Conservation (phyloP, 257 asterid species). For the Craterostigma plantagineum region DNA sequence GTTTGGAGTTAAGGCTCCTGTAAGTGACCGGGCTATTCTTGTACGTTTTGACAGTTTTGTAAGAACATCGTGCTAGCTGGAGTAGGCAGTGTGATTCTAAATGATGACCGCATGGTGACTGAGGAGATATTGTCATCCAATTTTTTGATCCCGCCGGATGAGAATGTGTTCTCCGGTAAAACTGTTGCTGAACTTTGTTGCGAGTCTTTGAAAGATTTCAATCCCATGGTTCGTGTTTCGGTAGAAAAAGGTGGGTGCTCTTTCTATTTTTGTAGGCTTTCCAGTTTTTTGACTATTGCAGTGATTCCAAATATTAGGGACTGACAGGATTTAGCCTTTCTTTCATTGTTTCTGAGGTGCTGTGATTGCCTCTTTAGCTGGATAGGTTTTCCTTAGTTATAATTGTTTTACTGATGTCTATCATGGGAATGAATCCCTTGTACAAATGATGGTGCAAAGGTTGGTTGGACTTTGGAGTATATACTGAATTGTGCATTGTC, state of each 20-base stretch:
- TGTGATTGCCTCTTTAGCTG: too few relatives aligned
- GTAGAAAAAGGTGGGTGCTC: conserved; percentile 48
- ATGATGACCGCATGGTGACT: conserved; percentile 55
- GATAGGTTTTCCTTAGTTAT: neutral
- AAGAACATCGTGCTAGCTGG: conserved; percentile 95
- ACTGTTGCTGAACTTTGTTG: conserved; percentile 80
- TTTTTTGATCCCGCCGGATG: conserved; percentile 51
- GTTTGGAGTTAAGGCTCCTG: neutral
- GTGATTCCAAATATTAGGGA: too few relatives aligned
- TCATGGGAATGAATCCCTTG: too few relatives aligned
- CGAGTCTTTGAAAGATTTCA: conserved; percentile 83
- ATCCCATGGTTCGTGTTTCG: conserved; percentile 92
- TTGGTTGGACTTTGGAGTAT: too few relatives aligned
- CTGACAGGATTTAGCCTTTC: too few relatives aligned
- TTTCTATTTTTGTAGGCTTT: neutral
- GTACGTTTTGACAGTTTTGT: conserved; percentile 45
- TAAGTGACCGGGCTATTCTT: conserved; percentile 2
- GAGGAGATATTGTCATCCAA: conserved; percentile 63
- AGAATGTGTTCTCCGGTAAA: conserved; percentile 28
- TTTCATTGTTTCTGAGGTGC: neutral
- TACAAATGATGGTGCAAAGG: too few relatives aligned
- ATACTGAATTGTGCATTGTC: too few relatives aligned
- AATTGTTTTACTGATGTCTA: neutral
- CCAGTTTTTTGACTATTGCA: neutral
- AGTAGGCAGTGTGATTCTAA: conserved; percentile 83